These are phyloP conservation scores for Moricandia moricandioides DNA, from an alignment of 345 rosid species.

Conservation along the genomic window DNA sequence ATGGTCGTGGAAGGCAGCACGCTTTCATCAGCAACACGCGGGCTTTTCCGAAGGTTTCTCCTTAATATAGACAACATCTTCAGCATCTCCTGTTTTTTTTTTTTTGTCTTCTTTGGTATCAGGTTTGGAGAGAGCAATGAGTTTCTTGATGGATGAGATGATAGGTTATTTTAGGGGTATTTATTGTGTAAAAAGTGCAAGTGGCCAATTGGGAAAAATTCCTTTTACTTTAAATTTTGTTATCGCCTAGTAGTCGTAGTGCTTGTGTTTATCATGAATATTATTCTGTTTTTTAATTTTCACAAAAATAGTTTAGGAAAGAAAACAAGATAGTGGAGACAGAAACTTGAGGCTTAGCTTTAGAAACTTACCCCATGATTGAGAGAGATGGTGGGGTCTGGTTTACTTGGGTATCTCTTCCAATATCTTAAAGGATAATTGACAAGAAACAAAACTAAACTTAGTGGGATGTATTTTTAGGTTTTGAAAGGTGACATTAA, in stretches of 20 bases:
- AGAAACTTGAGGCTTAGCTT: constrained; percentile 26
- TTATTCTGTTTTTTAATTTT: neutral
- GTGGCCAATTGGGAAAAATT: constrained; percentile 30
- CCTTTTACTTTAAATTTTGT: constrained; percentile 16
- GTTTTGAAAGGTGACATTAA: constrained; percentile 16
- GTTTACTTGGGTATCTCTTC: constrained; percentile 16
- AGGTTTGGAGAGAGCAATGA: neutral
- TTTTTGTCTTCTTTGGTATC: neutral
- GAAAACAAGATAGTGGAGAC: constrained; percentile 30
- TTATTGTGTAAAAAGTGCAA: constrained; percentile 31
- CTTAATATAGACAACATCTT: constrained; percentile 39
- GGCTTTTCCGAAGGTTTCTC: constrained; percentile 53
- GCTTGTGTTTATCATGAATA: constrained; percentile 25
- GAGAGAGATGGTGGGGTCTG: constrained; percentile 22
- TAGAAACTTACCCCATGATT: constrained; percentile 29
- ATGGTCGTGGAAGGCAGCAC: constrained; percentile 28
- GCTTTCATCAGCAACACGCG: constrained; percentile 75
- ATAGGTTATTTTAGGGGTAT: constrained; percentile 17
- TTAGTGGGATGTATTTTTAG: constrained; percentile 25
- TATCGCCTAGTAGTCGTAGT: constrained; percentile 22
- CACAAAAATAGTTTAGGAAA: neutral
- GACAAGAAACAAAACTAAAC: constrained; percentile 22
- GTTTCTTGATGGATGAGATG: constrained; percentile 19
- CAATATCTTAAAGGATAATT: neutral
- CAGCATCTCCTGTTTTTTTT: constrained; percentile 37